Conservation (phyloP, 352 stramenopile genomes). For the Phytophthora chlamydospora region DNA sequence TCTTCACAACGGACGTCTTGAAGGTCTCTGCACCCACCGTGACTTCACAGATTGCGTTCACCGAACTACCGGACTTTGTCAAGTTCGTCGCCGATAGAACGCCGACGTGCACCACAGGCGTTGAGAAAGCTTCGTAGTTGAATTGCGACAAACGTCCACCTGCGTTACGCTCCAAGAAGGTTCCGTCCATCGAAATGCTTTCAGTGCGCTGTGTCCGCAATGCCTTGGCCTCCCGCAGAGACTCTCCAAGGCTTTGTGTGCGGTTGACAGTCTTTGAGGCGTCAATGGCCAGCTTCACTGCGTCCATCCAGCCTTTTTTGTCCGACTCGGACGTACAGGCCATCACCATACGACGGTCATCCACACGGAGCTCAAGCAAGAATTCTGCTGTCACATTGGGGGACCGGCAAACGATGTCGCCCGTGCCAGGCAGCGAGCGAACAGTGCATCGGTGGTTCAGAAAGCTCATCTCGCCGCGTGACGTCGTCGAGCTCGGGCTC, state of each 20-base stretch:
- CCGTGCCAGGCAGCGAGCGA: conserved; percentile 64
- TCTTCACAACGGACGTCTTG: conserved; percentile 83
- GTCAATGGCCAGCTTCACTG: conserved; percentile 84
- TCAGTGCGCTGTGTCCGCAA: conserved; percentile 70
- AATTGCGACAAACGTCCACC: conserved; percentile 83
- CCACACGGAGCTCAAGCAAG: conserved; percentile 75
- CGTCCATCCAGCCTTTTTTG: conserved; percentile 89
- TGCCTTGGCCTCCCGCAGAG: conserved; percentile 54
- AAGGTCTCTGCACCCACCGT: conserved; percentile 84
- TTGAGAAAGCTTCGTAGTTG: conserved; percentile 86
- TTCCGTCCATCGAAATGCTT: conserved; percentile 71
- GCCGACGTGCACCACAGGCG: conserved; percentile 78
- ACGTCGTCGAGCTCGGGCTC: conserved; percentile 77
- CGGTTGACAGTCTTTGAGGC: conserved; percentile 83
- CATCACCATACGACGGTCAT: conserved; percentile 83
- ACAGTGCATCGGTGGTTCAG: conserved; percentile 80
- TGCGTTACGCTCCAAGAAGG: conserved; percentile 71
- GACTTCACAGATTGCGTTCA: conserved; percentile 85
- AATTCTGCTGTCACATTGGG: conserved; percentile 76
- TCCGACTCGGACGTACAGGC: conserved; percentile 84
- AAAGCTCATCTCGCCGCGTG: conserved; percentile 83
- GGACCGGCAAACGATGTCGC: conserved; percentile 74
- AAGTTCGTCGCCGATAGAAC: conserved; percentile 85
- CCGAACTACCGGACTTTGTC: conserved; percentile 70
- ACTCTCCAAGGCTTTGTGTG: conserved; percentile 59